Base-by-base conservation (phyloP, 306 rosid species). In the Dicorynia guianensis region DNA sequence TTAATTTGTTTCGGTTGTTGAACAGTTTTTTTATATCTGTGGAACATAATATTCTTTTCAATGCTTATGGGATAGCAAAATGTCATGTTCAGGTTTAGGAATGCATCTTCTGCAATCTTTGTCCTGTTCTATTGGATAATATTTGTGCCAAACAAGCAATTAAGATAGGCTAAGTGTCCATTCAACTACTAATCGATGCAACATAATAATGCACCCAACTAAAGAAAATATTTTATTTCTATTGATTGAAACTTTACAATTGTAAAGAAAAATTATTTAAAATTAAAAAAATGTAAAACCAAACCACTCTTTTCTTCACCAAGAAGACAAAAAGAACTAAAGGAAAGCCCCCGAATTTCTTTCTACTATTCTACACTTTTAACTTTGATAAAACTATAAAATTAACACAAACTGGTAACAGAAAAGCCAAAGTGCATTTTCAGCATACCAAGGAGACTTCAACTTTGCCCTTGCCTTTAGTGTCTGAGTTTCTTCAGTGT, bases 191-290 rank as follows among this genome's bases (percentile, higher is more conserved):
- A 36, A 58, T 69, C 61, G 11, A 63, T 67, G 60, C 60, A 66
- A 17, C 60, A 55, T 42, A 17, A 67, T 69, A 66, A 85, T 65
- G 34, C 19, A 69, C 72, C 78, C 59, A 74, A 56, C 57, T 54
- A 59, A 79, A 74, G 19, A 77, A 75, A 18, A 63, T 67, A 66
- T 52, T 66, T 78, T 76, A 71, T 84, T 80, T 67, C 50, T 72
- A 81, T 74, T 80, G 58, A 88, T 75, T 77, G 83, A 85, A 78
- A 77, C 71, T 63, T 47, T 88, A 85, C 91, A 90, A 53, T 76
- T 81, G 75, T 74, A 11, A 58, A 68, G 38, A 75, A 71, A 67
- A 25, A 25, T 25, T 56, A 79, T 59, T 43, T 52, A 46, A 57
- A 82, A 25, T 47, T 12, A 3, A 57, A 71, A 44, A 46, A 60